phyloP scores from a whole-genome alignment of 345 rosid species.

The Populus euphratica region DNA sequence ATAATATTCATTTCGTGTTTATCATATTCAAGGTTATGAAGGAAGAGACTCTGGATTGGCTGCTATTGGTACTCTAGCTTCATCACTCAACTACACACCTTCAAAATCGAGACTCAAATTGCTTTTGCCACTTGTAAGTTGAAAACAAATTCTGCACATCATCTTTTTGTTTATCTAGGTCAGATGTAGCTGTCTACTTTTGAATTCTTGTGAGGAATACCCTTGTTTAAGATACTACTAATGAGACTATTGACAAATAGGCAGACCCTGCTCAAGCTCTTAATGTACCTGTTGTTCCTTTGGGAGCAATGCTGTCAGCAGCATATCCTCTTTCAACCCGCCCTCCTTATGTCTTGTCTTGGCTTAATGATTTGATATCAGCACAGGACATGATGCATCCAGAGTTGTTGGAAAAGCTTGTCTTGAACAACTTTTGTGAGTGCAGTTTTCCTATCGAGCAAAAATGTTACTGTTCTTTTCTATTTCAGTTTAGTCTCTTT shows the following conservation, averaged over 20 bases:
- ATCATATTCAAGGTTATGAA: constrained; percentile 56
- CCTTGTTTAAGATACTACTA: constrained; percentile 14
- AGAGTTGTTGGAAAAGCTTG: constrained; percentile 79
- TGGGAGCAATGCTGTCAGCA: constrained; percentile 78
- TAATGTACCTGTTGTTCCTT: constrained; percentile 89
- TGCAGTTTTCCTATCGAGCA: constrained; percentile 9
- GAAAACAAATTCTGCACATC: constrained; percentile 1
- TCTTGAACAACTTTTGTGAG: constrained; percentile 91
- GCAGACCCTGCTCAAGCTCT: constrained; percentile 97
- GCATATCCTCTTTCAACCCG: constrained; percentile 78
- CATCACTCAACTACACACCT: constrained; percentile 84
- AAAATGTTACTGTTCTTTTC: background rate
- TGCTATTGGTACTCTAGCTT: constrained; percentile 77
- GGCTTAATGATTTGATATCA: constrained; percentile 83
- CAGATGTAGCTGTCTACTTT: constrained; percentile 1
- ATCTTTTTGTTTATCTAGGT: constrained; percentile 11
- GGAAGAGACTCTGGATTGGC: constrained; percentile 65
- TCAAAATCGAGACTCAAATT: constrained; percentile 79
- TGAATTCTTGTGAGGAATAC: constrained; percentile 8
- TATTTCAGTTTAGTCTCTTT: background rate
- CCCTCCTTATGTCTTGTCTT: constrained; percentile 79
- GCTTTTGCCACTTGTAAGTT: constrained; percentile 84
- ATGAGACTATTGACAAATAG: constrained; percentile 39
- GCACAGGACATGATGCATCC: constrained; percentile 98
- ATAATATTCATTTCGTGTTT: background rate